These are phyloP conservation scores for Phytophthora citricola DNA, from an alignment of 352 stramenopile genomes.

Conservation along the genomic window DNA sequence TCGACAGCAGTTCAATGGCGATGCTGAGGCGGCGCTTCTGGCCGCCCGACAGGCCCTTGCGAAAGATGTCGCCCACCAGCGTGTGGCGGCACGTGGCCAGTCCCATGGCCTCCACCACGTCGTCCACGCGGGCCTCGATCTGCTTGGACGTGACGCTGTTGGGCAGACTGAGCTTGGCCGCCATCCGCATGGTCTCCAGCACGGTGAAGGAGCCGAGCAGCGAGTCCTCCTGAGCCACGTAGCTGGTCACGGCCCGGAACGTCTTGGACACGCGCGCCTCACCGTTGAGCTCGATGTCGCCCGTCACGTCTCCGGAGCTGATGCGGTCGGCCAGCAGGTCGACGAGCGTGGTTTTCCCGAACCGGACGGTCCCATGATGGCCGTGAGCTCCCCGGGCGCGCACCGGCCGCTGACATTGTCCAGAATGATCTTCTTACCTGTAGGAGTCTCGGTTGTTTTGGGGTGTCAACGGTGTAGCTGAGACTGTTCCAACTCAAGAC, in stretches of 20 bases:
- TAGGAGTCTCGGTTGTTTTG: conserved; percentile 1
- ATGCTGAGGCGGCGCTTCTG: conserved; percentile 84
- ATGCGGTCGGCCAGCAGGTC: conserved; percentile 72
- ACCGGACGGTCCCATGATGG: conserved; percentile 71
- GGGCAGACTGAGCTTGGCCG: conserved; percentile 62
- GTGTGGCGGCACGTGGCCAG: conserved; percentile 53
- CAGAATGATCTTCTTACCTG: conserved; percentile 51
- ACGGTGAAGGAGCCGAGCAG: conserved; percentile 37
- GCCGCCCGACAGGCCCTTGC: conserved; percentile 76
- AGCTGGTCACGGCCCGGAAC: conserved; percentile 56
- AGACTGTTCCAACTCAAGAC: conserved; percentile 21
- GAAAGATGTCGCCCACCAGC: conserved; percentile 78
- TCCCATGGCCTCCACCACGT: conserved; percentile 67
- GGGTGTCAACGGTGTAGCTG: conserved; percentile 8
- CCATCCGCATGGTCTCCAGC: conserved; percentile 63
- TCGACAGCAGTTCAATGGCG: conserved; percentile 77
- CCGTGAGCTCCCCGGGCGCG: conserved; percentile 56
- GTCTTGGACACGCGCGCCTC: conserved; percentile 32
- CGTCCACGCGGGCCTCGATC: conserved; percentile 45
- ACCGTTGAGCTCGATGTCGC: conserved; percentile 66
- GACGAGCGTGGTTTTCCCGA: conserved; percentile 68
- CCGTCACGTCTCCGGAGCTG: conserved; percentile 48
- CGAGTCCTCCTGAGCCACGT: conserved; percentile 77
- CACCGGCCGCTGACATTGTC: conserved; percentile 62
- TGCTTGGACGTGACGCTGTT: conserved; percentile 34